Conservation (phyloP, 352 stramenopile species). For the Globisporangium irregulare region DNA sequence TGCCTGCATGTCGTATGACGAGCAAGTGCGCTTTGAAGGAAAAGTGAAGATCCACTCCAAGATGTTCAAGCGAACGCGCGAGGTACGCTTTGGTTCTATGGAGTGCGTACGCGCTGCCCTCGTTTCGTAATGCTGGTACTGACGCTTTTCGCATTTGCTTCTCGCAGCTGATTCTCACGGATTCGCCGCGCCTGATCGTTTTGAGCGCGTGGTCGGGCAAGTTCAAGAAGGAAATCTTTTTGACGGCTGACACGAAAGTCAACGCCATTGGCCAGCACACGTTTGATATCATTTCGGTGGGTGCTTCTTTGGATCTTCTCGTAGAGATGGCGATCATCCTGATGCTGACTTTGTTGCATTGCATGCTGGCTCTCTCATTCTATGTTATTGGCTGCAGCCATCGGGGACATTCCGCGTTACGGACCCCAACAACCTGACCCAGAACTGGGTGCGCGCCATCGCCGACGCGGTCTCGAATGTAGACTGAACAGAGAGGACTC, state of each 20-base stretch:
- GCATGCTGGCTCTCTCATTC: not conserved
- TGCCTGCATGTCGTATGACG: slow-evolving; percentile 61
- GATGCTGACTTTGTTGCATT: slow-evolving; percentile 3
- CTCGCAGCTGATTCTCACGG: slow-evolving; percentile 61
- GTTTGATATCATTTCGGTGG: slow-evolving; percentile 73
- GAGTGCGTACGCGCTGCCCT: not conserved
- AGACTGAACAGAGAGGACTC: slow-evolving; percentile 15
- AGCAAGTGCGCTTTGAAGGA: slow-evolving; percentile 65
- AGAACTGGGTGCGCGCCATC: slow-evolving; percentile 62
- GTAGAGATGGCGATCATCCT: not conserved
- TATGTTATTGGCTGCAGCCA: slow-evolving; percentile 1
- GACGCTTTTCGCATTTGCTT: not conserved
- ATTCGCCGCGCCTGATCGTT: slow-evolving; percentile 62
- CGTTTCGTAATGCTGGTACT: not conserved
- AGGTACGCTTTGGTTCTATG: slow-evolving; percentile 29
- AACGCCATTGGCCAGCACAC: slow-evolving; percentile 70
- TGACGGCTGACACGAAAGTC: slow-evolving; percentile 62
- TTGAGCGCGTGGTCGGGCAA: slow-evolving; percentile 67
- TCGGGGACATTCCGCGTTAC: slow-evolving; percentile 36
- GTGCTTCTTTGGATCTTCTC: slow-evolving; percentile 14
- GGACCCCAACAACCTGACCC: slow-evolving; percentile 44
- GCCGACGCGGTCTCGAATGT: slow-evolving; percentile 25
- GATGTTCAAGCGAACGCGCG: slow-evolving; percentile 74
- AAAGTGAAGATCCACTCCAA: slow-evolving; percentile 77
- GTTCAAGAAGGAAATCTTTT: slow-evolving; percentile 69